These are phyloP conservation scores for Paxillus ammoniavirescens DNA, from an alignment of 768 basidiomycete species.

Conservation along the genomic window DNA sequence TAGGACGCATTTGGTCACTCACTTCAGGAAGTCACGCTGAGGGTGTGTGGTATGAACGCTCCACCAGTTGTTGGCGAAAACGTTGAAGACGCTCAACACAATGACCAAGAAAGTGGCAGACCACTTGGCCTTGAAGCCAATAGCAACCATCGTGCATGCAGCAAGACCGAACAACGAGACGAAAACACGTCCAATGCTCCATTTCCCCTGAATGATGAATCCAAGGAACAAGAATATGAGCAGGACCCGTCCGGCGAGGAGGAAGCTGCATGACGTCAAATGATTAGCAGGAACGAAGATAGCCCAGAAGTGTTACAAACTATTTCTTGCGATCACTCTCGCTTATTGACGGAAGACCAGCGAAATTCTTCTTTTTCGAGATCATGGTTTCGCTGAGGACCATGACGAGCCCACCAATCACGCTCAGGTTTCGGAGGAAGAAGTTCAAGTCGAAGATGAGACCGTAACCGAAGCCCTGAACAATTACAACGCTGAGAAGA, in stretches of 20 bases:
- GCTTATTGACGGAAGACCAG: conserved; percentile 84
- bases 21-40: conserved; percentile 98
- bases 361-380: conserved; percentile 83
- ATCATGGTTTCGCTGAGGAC: conserved; percentile 96
- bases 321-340: conserved; percentile 99
- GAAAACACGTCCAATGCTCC: conserved; percentile 83
- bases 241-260: conserved; percentile 93
- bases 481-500: conserved; percentile 85
- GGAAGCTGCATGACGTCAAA: conserved; percentile 60
- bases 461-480: conserved; percentile 98
- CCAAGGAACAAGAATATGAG: conserved; percentile 99
- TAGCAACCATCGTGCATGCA: conserved; percentile 93
- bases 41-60: conserved; percentile 88
- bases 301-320: conserved; percentile 44
- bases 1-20: conserved; percentile 27
- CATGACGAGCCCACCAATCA: conserved; percentile 98
- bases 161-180: conserved; percentile 88
- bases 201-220: conserved; percentile 91
- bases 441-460: conserved; percentile 99
- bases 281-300: conserved; percentile 2
- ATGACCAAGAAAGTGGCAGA: conserved; percentile 94
- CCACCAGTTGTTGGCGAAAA: conserved; percentile 99
- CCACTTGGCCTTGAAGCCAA: conserved; percentile 99
- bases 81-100: conserved; percentile 91
- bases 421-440: conserved; percentile 98